A percentile compares a stretch with the other conserved stretches of the same genome.
Evolutionary conservation across 1,139 yeast genomes (phyloP).

Genomic region (Diutina pseudorugosa): DNA sequence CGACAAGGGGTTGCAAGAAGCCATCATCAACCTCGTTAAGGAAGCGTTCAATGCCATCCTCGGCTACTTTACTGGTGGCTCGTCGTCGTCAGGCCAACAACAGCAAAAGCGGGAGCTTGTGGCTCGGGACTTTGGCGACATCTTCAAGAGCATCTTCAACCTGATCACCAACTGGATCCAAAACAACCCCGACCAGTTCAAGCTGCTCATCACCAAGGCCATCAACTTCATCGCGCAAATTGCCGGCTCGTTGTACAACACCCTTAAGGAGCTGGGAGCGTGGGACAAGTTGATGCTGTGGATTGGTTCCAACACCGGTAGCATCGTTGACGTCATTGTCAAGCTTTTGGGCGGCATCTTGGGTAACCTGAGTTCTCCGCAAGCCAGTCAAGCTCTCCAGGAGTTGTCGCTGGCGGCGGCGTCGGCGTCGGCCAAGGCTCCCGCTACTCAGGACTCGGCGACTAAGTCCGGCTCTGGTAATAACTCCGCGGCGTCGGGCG

Average conservation of each 20-base stretch:
- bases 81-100: not conserved
- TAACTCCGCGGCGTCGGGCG: not conserved
- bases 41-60: slow-evolving; percentile 15
- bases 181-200: not conserved
- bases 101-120: not conserved
- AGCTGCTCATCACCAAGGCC: not conserved
- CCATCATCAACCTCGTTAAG: slow-evolving; percentile 16
- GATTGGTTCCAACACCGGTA: not conserved
- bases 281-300: not conserved
- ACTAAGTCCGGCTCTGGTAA: not conserved
- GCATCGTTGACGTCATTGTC: not conserved
- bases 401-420: not conserved
- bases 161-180: not conserved
- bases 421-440: slow-evolving; percentile 4
- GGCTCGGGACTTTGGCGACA: not conserved
- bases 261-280: not conserved
- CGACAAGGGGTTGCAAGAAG: slow-evolving; percentile 3
- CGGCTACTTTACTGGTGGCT: slow-evolving; percentile 4
- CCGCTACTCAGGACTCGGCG: not conserved
- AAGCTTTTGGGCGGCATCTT: not conserved
- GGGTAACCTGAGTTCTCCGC: not conserved
- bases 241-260: not conserved
- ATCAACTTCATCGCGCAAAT: not conserved
- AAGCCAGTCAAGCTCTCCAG: not conserved
- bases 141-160: not conserved